Percentiles rank a stretch among this genome's conserved stretches.
phyloP scores from a whole-genome alignment of 805 yeast genomes.

The Candida saitoana region DNA sequence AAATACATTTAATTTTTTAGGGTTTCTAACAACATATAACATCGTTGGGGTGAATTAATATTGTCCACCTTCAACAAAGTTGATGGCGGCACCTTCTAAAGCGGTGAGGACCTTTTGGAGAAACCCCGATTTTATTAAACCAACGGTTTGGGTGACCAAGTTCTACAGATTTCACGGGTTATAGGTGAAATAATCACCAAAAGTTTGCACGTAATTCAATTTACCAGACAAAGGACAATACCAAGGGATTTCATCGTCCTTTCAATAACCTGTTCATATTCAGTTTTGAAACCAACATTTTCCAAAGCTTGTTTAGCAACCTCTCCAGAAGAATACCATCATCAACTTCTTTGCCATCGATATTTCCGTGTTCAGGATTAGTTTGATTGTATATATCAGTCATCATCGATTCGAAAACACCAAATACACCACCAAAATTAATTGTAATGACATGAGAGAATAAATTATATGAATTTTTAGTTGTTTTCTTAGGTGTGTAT shows the following conservation, averaged over 20 bases:
- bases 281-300: conserved; percentile 82
- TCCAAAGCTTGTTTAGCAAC: conserved; percentile 87
- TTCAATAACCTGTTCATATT: conserved; percentile 71
- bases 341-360: conserved; percentile 96
- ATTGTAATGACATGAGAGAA: too few relatives aligned
- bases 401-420: conserved; percentile 99
- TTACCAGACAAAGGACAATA: conserved; percentile 95
- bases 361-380: conserved; percentile 85
- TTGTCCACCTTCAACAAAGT: conserved; percentile 87
- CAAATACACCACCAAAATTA: conserved; percentile 97
- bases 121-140: conserved; percentile 74
- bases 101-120: conserved; percentile 95
- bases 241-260: conserved; percentile 89
- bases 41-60: conserved; percentile 96
- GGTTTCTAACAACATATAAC: conserved; percentile 86
- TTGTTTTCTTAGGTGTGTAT: too few relatives aligned
- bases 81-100: conserved; percentile 94
- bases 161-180: conserved; percentile 84
- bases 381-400: conserved; percentile 86
- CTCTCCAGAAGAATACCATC: conserved; percentile 90
- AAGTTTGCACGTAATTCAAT: conserved; percentile 76
- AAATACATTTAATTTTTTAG: conserved; percentile 28
- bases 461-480: too few relatives aligned
- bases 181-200: conserved; percentile 81
- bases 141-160: conserved; percentile 77